Conservation (phyloP, 495 filamentous ascomycete genomes). For the Umbilicaria muhlenbergii region DNA sequence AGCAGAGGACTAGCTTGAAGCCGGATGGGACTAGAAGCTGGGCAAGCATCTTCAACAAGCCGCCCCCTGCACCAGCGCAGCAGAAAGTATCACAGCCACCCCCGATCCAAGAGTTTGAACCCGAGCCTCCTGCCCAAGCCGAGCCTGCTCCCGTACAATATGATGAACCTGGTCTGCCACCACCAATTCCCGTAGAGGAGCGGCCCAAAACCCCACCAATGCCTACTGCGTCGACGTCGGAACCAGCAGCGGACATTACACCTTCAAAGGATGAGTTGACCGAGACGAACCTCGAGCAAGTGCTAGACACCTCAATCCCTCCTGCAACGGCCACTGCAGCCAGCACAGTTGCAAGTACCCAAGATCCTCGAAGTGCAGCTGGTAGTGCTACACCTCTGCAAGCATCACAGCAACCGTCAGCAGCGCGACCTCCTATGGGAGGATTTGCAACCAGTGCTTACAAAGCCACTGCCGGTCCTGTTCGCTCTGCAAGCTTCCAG, state of each 20-base stretch:
- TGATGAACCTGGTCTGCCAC: constrained; percentile 10
- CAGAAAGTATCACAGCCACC: constrained; percentile 13
- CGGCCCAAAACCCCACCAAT: constrained; percentile 12
- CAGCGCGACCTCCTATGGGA: constrained; percentile 42
- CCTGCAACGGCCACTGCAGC: constrained; percentile 66
- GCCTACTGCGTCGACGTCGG: constrained; percentile 6
- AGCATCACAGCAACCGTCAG: constrained; percentile 38
- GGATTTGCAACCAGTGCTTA: constrained; percentile 60
- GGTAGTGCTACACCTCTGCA: constrained; percentile 40
- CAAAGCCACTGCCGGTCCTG: constrained; percentile 47
- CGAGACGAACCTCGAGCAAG: constrained; percentile 76
- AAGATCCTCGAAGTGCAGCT: constrained; percentile 45
- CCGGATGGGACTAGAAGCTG: constrained; percentile 17
- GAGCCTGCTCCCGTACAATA: constrained; percentile 8
- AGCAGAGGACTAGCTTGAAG: constrained; percentile 8
- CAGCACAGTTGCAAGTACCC: constrained; percentile 77
- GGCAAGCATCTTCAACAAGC: constrained; percentile 25
- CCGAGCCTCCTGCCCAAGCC: constrained; percentile 7
- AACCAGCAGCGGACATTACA: constrained; percentile 36
- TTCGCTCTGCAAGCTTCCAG: constrained; percentile 59
- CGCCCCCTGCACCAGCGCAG: constrained; percentile 17
- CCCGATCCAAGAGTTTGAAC: constrained; percentile 9
- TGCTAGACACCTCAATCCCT: constrained; percentile 63
- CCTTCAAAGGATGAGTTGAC: constrained; percentile 78
- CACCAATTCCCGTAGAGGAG: constrained; percentile 10